These are phyloP conservation scores for Monilinia polystroma DNA, from an alignment of 2,329 filamentous ascomycete genomes.

Conservation along the genomic window DNA sequence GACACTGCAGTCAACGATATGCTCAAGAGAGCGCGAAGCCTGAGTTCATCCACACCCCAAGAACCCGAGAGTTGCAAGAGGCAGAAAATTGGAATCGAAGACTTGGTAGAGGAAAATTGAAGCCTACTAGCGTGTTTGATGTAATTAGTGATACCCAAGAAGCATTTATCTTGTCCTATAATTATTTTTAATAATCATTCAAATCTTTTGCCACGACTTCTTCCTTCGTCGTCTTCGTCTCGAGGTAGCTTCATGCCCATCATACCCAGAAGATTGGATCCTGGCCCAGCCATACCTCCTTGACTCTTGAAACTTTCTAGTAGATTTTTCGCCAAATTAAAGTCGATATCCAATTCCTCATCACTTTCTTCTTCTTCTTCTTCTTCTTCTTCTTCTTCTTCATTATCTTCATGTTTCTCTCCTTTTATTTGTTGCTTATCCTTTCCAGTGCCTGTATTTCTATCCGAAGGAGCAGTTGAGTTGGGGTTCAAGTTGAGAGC, in stretches of 20 bases:
- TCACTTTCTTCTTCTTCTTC: conserved; percentile 57
- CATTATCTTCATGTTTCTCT: conserved; percentile 61
- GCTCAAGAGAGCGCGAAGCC: conserved; percentile 33
- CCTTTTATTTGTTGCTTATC: conserved; percentile 38
- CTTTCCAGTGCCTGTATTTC: not conserved
- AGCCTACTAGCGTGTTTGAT: conserved; percentile 20
- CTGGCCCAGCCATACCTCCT: conserved; percentile 79
- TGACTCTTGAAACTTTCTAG: conserved; percentile 92
- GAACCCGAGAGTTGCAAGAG: conserved; percentile 31
- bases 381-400: conserved; percentile 55
- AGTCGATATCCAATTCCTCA: conserved; percentile 72
- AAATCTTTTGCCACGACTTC: conserved; percentile 12
- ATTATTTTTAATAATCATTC: conserved; percentile 16
- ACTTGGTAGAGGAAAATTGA: conserved; percentile 20
- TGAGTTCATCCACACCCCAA: conserved; percentile 21
- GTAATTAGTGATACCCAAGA: conserved; percentile 24
- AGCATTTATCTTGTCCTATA: conserved; percentile 15
- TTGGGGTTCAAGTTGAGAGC: conserved; percentile 57
- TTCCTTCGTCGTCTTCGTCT: conserved; percentile 61
- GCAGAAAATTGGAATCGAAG: conserved; percentile 26
- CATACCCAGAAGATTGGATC: conserved; percentile 80
- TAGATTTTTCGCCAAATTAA: conserved; percentile 85
- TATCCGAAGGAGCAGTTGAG: conserved; percentile 38
- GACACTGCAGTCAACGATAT: conserved; percentile 29
- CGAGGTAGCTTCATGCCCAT: conserved; percentile 81